A percentile compares a stretch with the other conserved stretches of the same genome.
Evolutionary conservation across 768 basidiomycete genomes (phyloP).

Genomic region (Sutorius australiensis): DNA sequence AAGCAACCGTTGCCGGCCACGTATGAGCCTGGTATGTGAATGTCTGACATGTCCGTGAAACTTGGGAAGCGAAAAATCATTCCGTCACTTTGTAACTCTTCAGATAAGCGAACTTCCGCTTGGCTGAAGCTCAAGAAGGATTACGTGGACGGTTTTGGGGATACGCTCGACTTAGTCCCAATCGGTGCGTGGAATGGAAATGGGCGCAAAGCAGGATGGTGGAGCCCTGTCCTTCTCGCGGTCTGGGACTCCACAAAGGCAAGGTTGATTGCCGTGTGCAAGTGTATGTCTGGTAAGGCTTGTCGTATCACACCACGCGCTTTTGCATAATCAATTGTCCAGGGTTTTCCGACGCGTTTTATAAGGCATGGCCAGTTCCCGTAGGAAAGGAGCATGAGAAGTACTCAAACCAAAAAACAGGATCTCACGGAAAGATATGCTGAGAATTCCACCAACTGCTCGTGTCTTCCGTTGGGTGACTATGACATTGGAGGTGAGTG

Average conservation of each 20-base stretch:
- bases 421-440: slow-evolving; percentile 62
- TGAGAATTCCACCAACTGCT: slow-evolving; percentile 52
- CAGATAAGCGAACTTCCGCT: slow-evolving; percentile 78
- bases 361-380: slow-evolving; percentile 46
- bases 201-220: slow-evolving; percentile 88
- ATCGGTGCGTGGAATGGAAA: slow-evolving; percentile 87
- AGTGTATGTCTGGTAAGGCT: slow-evolving; percentile 78
- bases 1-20: slow-evolving; percentile 76
- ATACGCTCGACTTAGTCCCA: slow-evolving; percentile 68
- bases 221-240: slow-evolving; percentile 84
- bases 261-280: slow-evolving; percentile 73
- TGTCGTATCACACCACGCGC: not conserved
- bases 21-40: slow-evolving; percentile 65
- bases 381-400: not conserved
- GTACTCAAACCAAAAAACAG: slow-evolving; percentile 35
- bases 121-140: slow-evolving; percentile 96
- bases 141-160: slow-evolving; percentile 77
- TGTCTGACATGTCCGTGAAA: not conserved
- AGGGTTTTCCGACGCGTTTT: slow-evolving; percentile 85
- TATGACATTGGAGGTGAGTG: slow-evolving; percentile 60
- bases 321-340: slow-evolving; percentile 8
- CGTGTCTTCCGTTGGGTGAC: slow-evolving; percentile 50
- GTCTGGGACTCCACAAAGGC: slow-evolving; percentile 64
- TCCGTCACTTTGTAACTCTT: not conserved
- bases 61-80: not conserved